These are phyloP conservation scores for Trifolium fragiferum DNA, from an alignment of 306 rosid genomes.

Conservation along the genomic window DNA sequence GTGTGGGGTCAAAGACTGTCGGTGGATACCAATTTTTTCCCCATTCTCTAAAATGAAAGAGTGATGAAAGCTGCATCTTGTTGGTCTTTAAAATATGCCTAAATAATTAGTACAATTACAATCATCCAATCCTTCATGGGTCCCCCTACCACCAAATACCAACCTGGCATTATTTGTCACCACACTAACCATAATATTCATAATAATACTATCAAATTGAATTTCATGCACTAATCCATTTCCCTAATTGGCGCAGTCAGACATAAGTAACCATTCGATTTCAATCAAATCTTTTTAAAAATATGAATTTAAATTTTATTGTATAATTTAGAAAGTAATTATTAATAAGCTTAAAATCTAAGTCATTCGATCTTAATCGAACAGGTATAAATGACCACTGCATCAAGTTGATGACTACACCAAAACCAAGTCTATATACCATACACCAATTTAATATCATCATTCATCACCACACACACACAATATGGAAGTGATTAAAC, in stretches of 20 bases:
- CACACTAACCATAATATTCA: neutral
- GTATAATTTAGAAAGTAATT: too few relatives aligned
- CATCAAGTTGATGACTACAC: neutral
- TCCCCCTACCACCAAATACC: constrained; percentile 40
- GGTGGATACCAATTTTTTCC: constrained; percentile 36
- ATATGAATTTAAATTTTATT: too few relatives aligned
- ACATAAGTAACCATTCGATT: neutral
- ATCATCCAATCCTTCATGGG: constrained; percentile 30
- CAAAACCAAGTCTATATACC: neutral
- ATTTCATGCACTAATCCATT: neutral
- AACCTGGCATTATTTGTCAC: constrained; percentile 52
- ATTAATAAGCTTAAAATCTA: too few relatives aligned
- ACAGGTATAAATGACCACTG: rapidly evolving
- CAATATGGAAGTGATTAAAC: neutral
- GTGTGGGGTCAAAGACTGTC: constrained; percentile 43
- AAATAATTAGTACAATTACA: constrained; percentile 1
- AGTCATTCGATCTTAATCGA: neutral
- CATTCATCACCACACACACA: neutral
- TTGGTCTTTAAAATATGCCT: neutral
- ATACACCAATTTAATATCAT: neutral
- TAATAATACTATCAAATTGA: neutral
- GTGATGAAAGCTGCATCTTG: neutral
- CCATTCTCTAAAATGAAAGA: neutral
- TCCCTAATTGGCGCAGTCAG: rapidly evolving
- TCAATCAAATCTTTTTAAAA: too few relatives aligned